Conservation (phyloP, 441 rosid genomes). For the Corymbia citriodora region DNA sequence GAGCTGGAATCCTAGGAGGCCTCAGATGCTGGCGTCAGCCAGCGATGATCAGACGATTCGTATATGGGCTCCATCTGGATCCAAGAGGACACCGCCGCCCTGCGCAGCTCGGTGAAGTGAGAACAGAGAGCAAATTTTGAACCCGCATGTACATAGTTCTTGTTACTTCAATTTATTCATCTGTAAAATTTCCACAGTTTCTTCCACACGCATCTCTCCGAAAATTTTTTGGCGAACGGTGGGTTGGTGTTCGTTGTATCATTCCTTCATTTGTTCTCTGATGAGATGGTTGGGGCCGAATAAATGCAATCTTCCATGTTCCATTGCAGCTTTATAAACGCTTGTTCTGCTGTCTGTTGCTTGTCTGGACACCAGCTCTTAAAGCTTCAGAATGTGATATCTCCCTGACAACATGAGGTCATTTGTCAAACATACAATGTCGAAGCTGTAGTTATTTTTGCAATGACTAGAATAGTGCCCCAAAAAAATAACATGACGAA, state of each 20-base stretch:
- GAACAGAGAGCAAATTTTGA: neutral
- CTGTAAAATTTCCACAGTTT: neutral
- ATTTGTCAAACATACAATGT: neutral
- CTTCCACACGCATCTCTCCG: neutral
- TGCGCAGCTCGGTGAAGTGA: constrained; percentile 7
- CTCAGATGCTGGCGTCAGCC: constrained; percentile 81
- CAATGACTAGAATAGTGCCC: neutral
- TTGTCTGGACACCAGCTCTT: neutral
- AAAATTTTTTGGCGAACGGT: neutral
- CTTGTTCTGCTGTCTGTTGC: neutral
- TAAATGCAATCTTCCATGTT: neutral
- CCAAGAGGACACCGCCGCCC: constrained; percentile 5
- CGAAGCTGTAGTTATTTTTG: neutral
- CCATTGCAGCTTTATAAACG: neutral
- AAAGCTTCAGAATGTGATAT: neutral
- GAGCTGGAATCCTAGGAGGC: constrained; percentile 79
- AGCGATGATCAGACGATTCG: constrained; percentile 87
- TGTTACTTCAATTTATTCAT: neutral
- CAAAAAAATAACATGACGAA: no score
- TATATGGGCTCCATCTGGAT: constrained; percentile 62
- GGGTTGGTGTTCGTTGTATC: neutral
- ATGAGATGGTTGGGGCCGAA: neutral
- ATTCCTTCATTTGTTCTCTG: neutral
- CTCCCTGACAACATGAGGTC: neutral
- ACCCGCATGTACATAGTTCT: constrained; percentile 8